Evolutionary conservation across 148 eudicot genomes (phyloP), one percentile per base, ranked within the genome.

Genomic region (Persicaria tinctoria): DNA sequence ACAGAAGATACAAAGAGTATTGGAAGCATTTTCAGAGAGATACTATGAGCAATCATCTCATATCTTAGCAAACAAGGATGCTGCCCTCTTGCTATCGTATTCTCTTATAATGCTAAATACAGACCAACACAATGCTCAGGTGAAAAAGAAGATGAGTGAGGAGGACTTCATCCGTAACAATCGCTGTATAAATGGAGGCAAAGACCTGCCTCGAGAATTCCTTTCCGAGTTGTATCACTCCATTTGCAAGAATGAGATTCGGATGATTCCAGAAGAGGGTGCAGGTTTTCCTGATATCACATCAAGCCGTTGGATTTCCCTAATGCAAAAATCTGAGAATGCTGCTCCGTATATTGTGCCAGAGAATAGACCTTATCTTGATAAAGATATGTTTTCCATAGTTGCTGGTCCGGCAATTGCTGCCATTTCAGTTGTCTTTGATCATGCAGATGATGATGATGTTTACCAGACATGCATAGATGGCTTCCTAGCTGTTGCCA

Each of bases 91-190:
- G 73, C 46, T 80, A 78, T 80, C 82, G 3, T 80, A 80, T 80
- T 80, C 82, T 17, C 46, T 76, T 13, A 80, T 80, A 72, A 23
- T 80, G 82, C 79, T 80, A 44, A 80, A 80, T 75, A 79, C 82
- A 10, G 82, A 79, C 56, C 78, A 76, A 38, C 82, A 79, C 72
- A 79, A 79, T 71, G 75, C 53, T 68, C 82, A 79, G 51, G 82
- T 79, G 72, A 79, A 71, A 73, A 79, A 72, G 72, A 79, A 79
- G 78, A 79, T 79, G 82, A 79, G 78, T 8, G 82, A 79, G 54
- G 82, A 79, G 69, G 82, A 79, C 72, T 80, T 80, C n/a, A 80
- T 80, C 57, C 60, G 79, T n/a, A 80, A 80, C 44, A 76, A 76
- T 73, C 79, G 82, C 9, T 49, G 53, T 20, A 80, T 80, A 20